Evolutionary conservation across 768 basidiomycete species (phyloP).

Genomic region (Stropharia rugosoannulata): DNA sequence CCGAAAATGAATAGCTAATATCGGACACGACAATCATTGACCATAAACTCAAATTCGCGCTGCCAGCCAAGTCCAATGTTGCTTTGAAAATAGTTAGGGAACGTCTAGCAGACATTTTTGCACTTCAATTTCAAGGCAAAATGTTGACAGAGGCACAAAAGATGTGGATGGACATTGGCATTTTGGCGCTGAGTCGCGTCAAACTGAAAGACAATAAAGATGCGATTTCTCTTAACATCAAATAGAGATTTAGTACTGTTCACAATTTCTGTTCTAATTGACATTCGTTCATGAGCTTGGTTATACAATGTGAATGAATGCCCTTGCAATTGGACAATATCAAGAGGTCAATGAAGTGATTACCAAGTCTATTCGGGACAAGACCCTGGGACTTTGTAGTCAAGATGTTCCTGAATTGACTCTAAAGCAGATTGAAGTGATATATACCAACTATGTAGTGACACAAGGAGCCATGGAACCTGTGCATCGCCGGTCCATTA

Average conservation of each 20-base stretch:
- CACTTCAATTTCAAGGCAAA: constrained; percentile 67
- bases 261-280: too few relatives aligned
- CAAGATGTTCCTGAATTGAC: too few relatives aligned
- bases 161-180: constrained; percentile 72
- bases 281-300: too few relatives aligned
- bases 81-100: constrained; percentile 80
- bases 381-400: too few relatives aligned
- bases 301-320: too few relatives aligned
- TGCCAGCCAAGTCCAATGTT: constrained; percentile 68
- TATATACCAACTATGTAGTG: too few relatives aligned
- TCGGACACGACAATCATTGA: constrained; percentile 77
- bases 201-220: constrained; percentile 36
- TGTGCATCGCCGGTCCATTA: too few relatives aligned
- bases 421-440: too few relatives aligned
- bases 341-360: too few relatives aligned
- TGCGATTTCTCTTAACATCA: constrained; percentile 5
- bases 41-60: constrained; percentile 76
- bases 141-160: constrained; percentile 56
- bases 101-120: constrained; percentile 57
- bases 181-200: constrained; percentile 57
- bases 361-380: too few relatives aligned
- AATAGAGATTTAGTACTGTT: not conserved
- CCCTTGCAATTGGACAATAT: too few relatives aligned
- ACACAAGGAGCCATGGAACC: too few relatives aligned
- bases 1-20: constrained; percentile 47